Evolutionary conservation across 2,329 filamentous ascomycete species (phyloP), one percentile per base, ranked within the genome.

Genomic region (Trichoderma sp.): DNA sequence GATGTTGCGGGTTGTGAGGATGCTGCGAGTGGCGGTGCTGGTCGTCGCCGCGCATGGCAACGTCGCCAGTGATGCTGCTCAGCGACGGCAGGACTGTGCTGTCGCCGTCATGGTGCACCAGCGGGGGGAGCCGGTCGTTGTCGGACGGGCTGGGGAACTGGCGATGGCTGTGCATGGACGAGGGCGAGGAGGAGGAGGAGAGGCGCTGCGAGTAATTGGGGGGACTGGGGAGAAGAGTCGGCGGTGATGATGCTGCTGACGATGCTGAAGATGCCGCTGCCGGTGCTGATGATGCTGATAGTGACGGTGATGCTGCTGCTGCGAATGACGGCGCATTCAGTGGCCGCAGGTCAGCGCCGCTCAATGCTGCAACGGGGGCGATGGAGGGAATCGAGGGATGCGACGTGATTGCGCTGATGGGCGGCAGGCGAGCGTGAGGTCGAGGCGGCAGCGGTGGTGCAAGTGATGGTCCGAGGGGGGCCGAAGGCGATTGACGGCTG

Each of bases 41-140:
- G 34, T 34, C 34, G 30, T 70, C 71, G 66, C 70, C 59, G 17
- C 68, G 66, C 21, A 67, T 62, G 28, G 71, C 63, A 60, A 76
- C 69, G 57, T 73, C 73, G 58, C 71, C 71, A 14, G 76, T 74
- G 55, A 78, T 70, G 60, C 72, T 74, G 68, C 76, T 78, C 67
- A 78, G 69, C 12, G 77, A 76, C 6, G 77, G 77, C 28, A 78
- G 71, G 43, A 72, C 75, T 24, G 71, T 69, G 55, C 73, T 71
- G 67, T 68, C 70, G 26, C 26, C 47, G 43, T 73, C 72, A 66
- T 72, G 69, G 64, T 74, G 69, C 55, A 71, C 70, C 67, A 76
- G 73, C 59, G 70, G 56, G 59, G 69, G 69, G 17, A 69, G 67
- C 43, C 55, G 64, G 61, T 67, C 66, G 43, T 21, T 47, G 34